Evolutionary conservation across 495 filamentous ascomycete genomes (phyloP).

Genomic region (Penicillium alfredii): DNA sequence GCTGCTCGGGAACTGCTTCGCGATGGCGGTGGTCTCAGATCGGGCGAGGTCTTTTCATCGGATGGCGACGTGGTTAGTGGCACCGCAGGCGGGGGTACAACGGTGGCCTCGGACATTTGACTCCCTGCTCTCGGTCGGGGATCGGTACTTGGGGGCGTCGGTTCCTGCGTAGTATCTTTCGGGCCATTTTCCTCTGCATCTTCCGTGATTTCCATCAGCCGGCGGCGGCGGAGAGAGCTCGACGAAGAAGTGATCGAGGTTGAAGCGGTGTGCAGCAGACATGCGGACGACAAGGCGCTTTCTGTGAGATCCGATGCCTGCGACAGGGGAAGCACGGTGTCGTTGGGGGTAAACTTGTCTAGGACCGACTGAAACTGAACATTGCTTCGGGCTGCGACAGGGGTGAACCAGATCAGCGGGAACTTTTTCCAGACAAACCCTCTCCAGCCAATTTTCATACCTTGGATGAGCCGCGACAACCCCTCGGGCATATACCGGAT

Average conservation of each 20-base stretch:
- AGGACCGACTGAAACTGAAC: conserved; percentile 87
- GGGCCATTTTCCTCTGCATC: conserved; percentile 61
- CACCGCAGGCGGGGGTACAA: conserved; percentile 25
- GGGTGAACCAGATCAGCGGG: conserved; percentile 2
- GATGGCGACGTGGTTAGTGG: conserved; percentile 17
- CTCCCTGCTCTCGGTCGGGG: conserved; percentile 29
- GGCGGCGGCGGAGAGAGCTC: conserved; percentile 66
- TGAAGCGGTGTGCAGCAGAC: conserved; percentile 82
- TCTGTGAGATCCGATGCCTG: conserved; percentile 77
- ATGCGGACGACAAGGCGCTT: conserved; percentile 78
- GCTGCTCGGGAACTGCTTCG: conserved; percentile 16
- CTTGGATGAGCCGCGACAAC: conserved; percentile 84
- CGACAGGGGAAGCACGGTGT: conserved; percentile 70
- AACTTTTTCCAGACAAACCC: conserved; percentile 1
- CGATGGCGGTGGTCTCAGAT: conserved; percentile 14
- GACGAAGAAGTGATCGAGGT: conserved; percentile 82
- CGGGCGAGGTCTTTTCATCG: conserved; percentile 10
- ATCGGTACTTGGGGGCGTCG: background rate
- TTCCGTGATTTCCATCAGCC: conserved; percentile 86
- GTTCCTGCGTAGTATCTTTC: conserved; percentile 45
- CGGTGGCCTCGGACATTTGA: conserved; percentile 35
- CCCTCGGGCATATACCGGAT: conserved; percentile 89
- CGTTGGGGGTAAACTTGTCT: conserved; percentile 82
- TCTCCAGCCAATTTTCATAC: conserved; percentile 42
- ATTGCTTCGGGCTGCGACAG: conserved; percentile 68